Base-by-base conservation (phyloP, 257 asterid genomes). In the Catharanthus roseus region DNA sequence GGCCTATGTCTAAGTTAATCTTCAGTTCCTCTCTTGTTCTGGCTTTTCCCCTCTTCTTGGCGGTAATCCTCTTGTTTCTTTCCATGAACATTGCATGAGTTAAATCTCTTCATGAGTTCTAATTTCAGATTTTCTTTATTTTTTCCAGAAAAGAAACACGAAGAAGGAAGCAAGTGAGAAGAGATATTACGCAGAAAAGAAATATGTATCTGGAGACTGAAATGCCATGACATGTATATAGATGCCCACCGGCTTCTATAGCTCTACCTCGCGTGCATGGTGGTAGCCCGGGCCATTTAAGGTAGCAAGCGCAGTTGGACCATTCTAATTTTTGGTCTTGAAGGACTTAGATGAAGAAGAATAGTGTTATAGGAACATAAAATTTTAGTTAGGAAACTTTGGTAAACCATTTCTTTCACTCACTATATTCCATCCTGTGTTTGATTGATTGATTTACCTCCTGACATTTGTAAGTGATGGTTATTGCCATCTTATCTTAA, bases 111-210 rank as follows among this genome's bases (percentile, higher is more conserved):
- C 24, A 16, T 26, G 19, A 18, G 23, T 29, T n/a, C n/a, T n/a
- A n/a, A n/a, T n/a, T n/a, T n/a, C n/a, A n/a, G n/a, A n/a, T n/a
- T n/a, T n/a, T n/a, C n/a, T n/a, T 74, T 44, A 15, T 21, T 57
- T 19, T 41, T 34, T 69, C 71, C 92, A 93, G 98, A 87, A 87
- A 82, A 95, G 96, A 24, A 93, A 93, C 56, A 91, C 92, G 28
- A 93, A 86, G 88, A 93, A 93, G 78, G 89, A 86, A 86, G 96
- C 87, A 11, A 89, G 96, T 8, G 97, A 90, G 80, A 87, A 89
- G 89, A 90, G 85, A 72, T 93, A 89, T 62, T 93, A 90, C 11
- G 88, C 83, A 4, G 86, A 89, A 79, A 90, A 88, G 88, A 86
- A 84, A 69, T 89, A 85, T 21, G 91, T 93, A 3, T 79, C 85